Evolutionary conservation across 2,329 filamentous ascomycete genomes (phyloP), one percentile per base, ranked within the genome.

Genomic region (Colletotrichum tofieldiae): DNA sequence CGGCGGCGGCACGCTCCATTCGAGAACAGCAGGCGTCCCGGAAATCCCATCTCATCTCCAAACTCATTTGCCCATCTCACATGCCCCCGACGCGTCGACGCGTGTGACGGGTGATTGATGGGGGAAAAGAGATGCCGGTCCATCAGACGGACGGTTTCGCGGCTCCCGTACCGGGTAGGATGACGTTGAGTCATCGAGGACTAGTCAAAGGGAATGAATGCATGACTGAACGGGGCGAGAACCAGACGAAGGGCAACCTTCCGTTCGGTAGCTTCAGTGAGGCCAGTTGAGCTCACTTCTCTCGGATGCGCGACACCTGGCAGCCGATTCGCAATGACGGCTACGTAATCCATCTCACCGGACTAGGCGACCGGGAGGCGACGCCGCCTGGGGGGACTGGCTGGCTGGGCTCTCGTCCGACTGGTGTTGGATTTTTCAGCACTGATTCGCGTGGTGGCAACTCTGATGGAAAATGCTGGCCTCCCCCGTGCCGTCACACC

Each of bases 21-120:
- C n/a, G 41, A 45, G n/a, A 59, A 32, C 23, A 52, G 11, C 29
- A 51, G 11, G 43, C 41, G 9, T 41, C 12, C 52, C 45, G n/a
- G 18, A 47, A 60, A 59, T 39, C 67, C 62, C 62, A 70, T 60
- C 52, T 45, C 43, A 43, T 68, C 51, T 58, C 61, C 61, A 47
- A 45, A 32, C 35, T 45, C 35, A 52, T 47, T 54, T 37, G 35
- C 41, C 66, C 59, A 55, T 56, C 16, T 45, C 41, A 14, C 41
- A 45, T 45, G 6, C 20, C 29, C 41, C 29, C 35, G 43, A 35
- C 61, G 67, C 61, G 61, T 65, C 54, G 61, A 69, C 67, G 43
- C 43, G 52, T 65, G 43, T 29, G 52, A 32, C 52, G 23, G 35
- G 52, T 65, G 60, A 69, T 65, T 65, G 61, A 65, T 59, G 61